Evolutionary conservation across 2,329 filamentous ascomycete genomes (phyloP).

Genomic region (Sporothrix curviconia): DNA sequence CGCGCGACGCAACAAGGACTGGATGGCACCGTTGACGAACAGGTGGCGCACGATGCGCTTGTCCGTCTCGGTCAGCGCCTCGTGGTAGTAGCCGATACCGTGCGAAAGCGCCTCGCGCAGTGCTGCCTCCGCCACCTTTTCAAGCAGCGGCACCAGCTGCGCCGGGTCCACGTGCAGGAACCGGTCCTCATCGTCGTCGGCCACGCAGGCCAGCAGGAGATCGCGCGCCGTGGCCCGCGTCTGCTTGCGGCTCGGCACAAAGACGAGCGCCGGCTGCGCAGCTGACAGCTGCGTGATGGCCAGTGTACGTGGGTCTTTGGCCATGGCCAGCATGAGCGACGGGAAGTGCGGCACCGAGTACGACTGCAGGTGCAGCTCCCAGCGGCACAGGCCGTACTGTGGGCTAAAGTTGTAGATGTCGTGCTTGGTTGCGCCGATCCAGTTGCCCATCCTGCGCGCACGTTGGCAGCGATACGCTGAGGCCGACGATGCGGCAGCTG

Average conservation of each 20-base stretch:
- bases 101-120: constrained; percentile 85
- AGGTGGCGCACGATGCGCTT: constrained; percentile 91
- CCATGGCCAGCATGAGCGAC: constrained; percentile 97
- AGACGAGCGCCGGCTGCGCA: constrained; percentile 83
- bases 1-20: constrained; percentile 69
- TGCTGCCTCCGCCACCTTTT: constrained; percentile 76
- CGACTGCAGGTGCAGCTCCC: constrained; percentile 89
- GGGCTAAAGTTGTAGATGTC: constrained; percentile 99
- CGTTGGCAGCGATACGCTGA: constrained; percentile 93
- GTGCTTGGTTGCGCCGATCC: constrained; percentile 96
- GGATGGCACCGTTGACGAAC: constrained; percentile 81
- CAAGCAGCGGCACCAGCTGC: constrained; percentile 74
- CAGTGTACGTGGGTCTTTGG: constrained; percentile 84
- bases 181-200: constrained; percentile 86
- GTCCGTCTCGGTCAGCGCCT: constrained; percentile 80
- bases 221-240: constrained; percentile 81
- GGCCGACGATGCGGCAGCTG: constrained; percentile 78
- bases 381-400: constrained; percentile 81
- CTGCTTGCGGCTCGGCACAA: constrained; percentile 91
- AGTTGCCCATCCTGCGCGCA: constrained; percentile 90
- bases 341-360: constrained; percentile 96
- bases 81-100: constrained; percentile 95
- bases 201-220: constrained; percentile 76
- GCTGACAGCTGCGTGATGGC: constrained; percentile 82
- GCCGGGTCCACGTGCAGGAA: constrained; percentile 77